phyloP scores from a whole-genome alignment of 2,329 filamentous ascomycete genomes.

The Apiospora sp. region DNA sequence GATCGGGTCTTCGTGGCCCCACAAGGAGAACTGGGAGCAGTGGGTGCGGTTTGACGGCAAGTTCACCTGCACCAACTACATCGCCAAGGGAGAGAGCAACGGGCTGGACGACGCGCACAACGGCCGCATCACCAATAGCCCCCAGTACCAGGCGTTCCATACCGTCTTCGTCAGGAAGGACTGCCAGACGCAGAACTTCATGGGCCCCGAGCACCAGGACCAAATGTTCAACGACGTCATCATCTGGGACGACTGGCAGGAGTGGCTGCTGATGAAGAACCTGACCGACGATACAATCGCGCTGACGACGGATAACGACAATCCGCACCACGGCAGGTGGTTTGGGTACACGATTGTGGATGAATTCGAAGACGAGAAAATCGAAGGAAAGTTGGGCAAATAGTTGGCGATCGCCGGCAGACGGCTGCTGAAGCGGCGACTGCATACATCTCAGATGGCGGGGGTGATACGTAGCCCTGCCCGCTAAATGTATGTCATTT shows the following conservation, averaged over 20 bases:
- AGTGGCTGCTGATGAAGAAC: conserved; percentile 7
- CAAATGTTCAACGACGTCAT: not conserved
- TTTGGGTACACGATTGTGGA: not conserved
- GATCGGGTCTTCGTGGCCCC: not conserved
- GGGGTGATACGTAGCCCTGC: not conserved
- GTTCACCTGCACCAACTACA: not conserved
- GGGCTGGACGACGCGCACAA: not conserved
- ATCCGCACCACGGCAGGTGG: not conserved
- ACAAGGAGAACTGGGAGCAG: not conserved
- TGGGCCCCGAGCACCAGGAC: not conserved
- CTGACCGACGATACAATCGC: not conserved
- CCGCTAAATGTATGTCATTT: not conserved
- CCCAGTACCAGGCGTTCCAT: not conserved
- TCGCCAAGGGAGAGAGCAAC: not conserved
- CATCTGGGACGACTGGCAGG: conserved; percentile 10
- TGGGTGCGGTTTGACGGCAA: not conserved
- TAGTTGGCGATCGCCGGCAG: not conserved
- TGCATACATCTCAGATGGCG: not conserved
- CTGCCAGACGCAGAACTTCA: not conserved
- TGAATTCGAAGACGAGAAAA: not conserved
- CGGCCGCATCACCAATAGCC: not conserved
- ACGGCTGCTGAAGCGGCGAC: not conserved
- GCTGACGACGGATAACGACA: not conserved
- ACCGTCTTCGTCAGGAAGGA: not conserved
- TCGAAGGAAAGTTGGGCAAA: not conserved